These are phyloP conservation scores for Nannizziopsis barbatae DNA, from an alignment of 2,329 filamentous ascomycete genomes.

Conservation along the genomic window DNA sequence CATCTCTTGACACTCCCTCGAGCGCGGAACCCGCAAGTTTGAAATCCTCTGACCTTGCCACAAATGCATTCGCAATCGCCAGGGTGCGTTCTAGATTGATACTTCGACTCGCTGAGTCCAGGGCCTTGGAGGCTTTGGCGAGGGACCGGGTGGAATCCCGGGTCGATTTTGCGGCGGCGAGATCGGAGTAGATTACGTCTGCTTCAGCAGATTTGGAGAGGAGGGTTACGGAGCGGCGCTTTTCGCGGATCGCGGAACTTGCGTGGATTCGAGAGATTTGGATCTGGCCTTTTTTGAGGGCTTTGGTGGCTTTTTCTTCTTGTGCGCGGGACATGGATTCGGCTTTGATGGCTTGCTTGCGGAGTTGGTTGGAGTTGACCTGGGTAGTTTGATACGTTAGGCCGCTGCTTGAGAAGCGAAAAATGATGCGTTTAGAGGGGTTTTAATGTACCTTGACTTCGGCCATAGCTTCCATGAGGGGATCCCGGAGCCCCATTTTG, in stretches of 20 bases:
- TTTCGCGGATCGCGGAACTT: slow-evolving; percentile 37
- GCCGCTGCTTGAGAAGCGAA: neutral
- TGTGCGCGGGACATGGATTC: slow-evolving; percentile 39
- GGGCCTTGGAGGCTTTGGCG: slow-evolving; percentile 34
- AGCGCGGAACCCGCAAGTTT: slow-evolving; percentile 35
- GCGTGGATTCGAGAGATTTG: slow-evolving; percentile 42
- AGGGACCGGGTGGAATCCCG: slow-evolving; percentile 38
- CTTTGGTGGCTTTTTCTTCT: slow-evolving; percentile 39
- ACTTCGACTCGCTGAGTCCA: slow-evolving; percentile 36
- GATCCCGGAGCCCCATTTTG: slow-evolving; percentile 15
- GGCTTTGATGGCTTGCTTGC: slow-evolving; percentile 38
- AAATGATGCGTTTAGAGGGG: neutral
- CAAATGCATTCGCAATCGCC: slow-evolving; percentile 34
- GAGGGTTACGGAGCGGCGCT: slow-evolving; percentile 37
- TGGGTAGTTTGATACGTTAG: slow-evolving; percentile 14
- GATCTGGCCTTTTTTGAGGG: slow-evolving; percentile 39
- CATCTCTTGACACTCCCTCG: slow-evolving; percentile 32
- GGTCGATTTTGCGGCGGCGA: slow-evolving; percentile 39
- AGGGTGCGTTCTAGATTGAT: slow-evolving; percentile 38
- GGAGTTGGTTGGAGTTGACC: slow-evolving; percentile 40
- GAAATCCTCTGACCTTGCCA: slow-evolving; percentile 34
- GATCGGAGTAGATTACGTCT: slow-evolving; percentile 40
- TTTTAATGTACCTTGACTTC: slow-evolving; percentile 14
- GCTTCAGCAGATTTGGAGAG: slow-evolving; percentile 37
- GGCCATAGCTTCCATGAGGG: slow-evolving; percentile 16